Evolutionary conservation across 2,329 filamentous ascomycete genomes (phyloP).

Genomic region (Aspergillus sojae): DNA sequence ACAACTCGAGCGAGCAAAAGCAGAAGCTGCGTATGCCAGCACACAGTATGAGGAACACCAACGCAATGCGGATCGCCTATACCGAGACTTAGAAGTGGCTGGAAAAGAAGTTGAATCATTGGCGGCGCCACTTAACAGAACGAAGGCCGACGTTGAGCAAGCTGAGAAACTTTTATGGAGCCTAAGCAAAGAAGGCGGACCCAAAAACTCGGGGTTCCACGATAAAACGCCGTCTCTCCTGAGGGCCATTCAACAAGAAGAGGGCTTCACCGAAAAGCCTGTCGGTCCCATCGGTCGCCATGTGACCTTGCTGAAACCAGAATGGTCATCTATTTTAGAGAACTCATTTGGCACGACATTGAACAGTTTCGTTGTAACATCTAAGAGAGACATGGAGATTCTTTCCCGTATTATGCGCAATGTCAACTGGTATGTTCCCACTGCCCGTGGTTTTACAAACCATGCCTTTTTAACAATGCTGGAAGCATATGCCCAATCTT

Average conservation of each 20-base stretch:
- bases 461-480: slow-evolving; percentile 14
- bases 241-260: slow-evolving; percentile 68
- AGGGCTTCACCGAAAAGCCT: slow-evolving; percentile 69
- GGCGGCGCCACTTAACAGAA: slow-evolving; percentile 37
- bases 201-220: slow-evolving; percentile 67
- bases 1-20: slow-evolving; percentile 62
- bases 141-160: slow-evolving; percentile 57
- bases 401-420: slow-evolving; percentile 68
- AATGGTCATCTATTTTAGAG: slow-evolving; percentile 85
- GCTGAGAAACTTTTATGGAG: slow-evolving; percentile 55
- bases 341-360: slow-evolving; percentile 70
- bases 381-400: slow-evolving; percentile 71
- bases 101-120: slow-evolving; percentile 32
- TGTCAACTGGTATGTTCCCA: slow-evolving; percentile 50
- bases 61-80: slow-evolving; percentile 35
- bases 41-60: slow-evolving; percentile 46
- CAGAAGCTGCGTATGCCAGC: slow-evolving; percentile 50
- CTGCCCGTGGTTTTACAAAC: not conserved
- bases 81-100: slow-evolving; percentile 38
- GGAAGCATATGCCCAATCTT: slow-evolving; percentile 59
- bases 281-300: slow-evolving; percentile 82
- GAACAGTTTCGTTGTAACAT: slow-evolving; percentile 79
- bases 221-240: slow-evolving; percentile 65
- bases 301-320: slow-evolving; percentile 73
- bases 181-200: slow-evolving; percentile 61